Base-by-base conservation (phyloP, 805 yeast species). In the Spathaspora boniae region DNA sequence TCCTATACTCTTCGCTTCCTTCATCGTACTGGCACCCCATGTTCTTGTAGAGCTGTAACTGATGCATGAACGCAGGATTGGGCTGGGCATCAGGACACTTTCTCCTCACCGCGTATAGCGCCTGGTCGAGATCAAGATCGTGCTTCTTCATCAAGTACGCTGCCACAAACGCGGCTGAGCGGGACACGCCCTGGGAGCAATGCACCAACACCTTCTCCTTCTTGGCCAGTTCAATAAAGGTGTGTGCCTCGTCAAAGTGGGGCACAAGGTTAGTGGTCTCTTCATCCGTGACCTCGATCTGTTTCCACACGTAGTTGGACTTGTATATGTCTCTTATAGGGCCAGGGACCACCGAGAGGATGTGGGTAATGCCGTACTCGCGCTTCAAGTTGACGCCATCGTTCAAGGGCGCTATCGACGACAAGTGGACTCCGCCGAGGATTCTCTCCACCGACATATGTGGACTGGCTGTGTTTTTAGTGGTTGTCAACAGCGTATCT, bases 341-440 rank as follows among this genome's bases (percentile, higher is more conserved):
- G 9, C 86, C 87, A 31, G 77, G 76, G 15, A 87, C 60, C 1
- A 82, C 72, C 0, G 95, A 81, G 16, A 91, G 55, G 8, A 93
- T 75, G 51, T 83, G 86, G 0, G 86, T 73, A 28, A 93, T 80
- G 7, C 75, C 72, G 45, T 70, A 60, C 16, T 74, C 66, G 16
- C 65, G 63, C 20, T 58, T 60, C 28, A 86, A 58, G 28, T 82
- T 78, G 9, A 68, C 58, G 27, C 62, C 71, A 3, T 76, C 70
- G 11, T 72, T 61, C 16, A 88, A 60, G 0, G 95, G 84, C 33
- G 74, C 76, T 15, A 82, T 64, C 1, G 93, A 77, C 4, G 96
- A 88, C 11, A 91, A 58, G 58, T 79, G 85, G 2, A 91, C 71
- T 6, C 81, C 80, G 17, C 94, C 95, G n/a, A 86, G 58, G n/a